phyloP scores from a whole-genome alignment of 1,139 yeast genomes.

The Hyphopichia fennica region DNA sequence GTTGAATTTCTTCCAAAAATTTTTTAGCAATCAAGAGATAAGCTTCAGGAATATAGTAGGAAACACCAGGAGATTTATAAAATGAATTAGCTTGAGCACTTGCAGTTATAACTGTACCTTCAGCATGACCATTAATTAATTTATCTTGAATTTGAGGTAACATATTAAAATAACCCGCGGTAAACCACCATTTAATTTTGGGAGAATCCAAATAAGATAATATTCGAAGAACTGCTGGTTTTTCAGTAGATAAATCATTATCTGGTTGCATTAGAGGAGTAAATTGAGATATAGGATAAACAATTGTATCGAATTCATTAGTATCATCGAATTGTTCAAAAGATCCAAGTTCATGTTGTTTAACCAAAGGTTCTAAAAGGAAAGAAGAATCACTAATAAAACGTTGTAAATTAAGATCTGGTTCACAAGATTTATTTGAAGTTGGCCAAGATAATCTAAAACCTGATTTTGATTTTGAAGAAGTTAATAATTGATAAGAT shows the following conservation, averaged over 20 bases:
- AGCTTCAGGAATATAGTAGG: conserved; percentile 83
- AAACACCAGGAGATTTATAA: conserved; percentile 79
- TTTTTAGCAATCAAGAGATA: conserved; percentile 73
- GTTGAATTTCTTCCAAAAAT: conserved; percentile 59
- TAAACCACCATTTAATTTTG: conserved; percentile 74
- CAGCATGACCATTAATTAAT: conserved; percentile 58
- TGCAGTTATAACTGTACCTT: conserved; percentile 81
- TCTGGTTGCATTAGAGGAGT: conserved; percentile 71
- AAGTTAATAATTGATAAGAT: conserved; percentile 60
- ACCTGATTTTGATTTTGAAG: conserved; percentile 40
- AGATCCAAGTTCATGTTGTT: conserved; percentile 36
- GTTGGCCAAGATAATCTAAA: conserved; percentile 75
- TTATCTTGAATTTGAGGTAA: conserved; percentile 69
- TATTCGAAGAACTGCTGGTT: conserved; percentile 62
- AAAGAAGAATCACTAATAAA: conserved; percentile 62
- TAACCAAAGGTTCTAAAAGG: conserved; percentile 57
- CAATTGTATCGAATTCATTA: conserved; percentile 56
- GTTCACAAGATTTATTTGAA: conserved; percentile 71
- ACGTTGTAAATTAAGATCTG: conserved; percentile 55
- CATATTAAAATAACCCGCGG: conserved; percentile 97
- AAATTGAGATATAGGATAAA: conserved; percentile 90
- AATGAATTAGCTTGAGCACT: conserved; percentile 93
- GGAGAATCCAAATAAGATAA: conserved; percentile 59
- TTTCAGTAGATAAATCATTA: conserved; percentile 70
- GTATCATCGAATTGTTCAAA: conserved; percentile 36